These are phyloP conservation scores for Tilletia caries DNA, from an alignment of 1,284 basidiomycete species.

Conservation along the genomic window DNA sequence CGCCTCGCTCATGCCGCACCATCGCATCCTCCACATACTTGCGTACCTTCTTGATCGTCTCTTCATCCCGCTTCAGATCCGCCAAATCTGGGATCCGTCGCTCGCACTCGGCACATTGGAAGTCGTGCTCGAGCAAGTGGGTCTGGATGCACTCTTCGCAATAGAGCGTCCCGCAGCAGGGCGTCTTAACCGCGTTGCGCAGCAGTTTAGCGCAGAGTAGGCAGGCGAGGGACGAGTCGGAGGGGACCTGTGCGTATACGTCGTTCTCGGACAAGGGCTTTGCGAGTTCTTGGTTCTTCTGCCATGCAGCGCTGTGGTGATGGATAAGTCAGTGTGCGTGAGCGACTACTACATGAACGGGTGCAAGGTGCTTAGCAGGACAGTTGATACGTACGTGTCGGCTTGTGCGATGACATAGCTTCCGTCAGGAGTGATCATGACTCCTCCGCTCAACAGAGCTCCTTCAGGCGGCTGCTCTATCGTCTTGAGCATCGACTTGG, in stretches of 20 bases:
- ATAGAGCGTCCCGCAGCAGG: constrained; percentile 47
- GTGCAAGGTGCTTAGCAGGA: too few species aligned
- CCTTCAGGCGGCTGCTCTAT: constrained; percentile 65
- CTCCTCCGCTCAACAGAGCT: constrained; percentile 23
- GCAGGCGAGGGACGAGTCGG: constrained; percentile 47
- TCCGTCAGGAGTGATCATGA: constrained; percentile 53
- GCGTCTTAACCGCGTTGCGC: constrained; percentile 44
- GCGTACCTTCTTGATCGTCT: constrained; percentile 38
- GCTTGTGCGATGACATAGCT: constrained; percentile 50
- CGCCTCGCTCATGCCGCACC: constrained; percentile 5
- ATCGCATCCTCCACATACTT: constrained; percentile 48
- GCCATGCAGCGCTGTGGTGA: constrained; percentile 31
- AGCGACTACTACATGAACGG: too few species aligned
- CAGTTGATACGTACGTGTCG: constrained; percentile 29
- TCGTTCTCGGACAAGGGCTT: constrained; percentile 47
- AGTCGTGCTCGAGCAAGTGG: constrained; percentile 51
- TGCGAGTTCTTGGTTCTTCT: constrained; percentile 37
- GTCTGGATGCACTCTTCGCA: constrained; percentile 53
- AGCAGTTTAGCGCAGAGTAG: constrained; percentile 48
- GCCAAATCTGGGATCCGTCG: constrained; percentile 45
- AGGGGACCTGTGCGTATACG: constrained; percentile 46
- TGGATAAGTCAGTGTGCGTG: not conserved
- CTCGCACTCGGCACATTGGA: constrained; percentile 52
- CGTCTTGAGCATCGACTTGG: constrained; percentile 91
- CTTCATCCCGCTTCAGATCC: constrained; percentile 45